These are phyloP conservation scores for Draba incana DNA, from an alignment of 345 rosid genomes.

Conservation along the genomic window DNA sequence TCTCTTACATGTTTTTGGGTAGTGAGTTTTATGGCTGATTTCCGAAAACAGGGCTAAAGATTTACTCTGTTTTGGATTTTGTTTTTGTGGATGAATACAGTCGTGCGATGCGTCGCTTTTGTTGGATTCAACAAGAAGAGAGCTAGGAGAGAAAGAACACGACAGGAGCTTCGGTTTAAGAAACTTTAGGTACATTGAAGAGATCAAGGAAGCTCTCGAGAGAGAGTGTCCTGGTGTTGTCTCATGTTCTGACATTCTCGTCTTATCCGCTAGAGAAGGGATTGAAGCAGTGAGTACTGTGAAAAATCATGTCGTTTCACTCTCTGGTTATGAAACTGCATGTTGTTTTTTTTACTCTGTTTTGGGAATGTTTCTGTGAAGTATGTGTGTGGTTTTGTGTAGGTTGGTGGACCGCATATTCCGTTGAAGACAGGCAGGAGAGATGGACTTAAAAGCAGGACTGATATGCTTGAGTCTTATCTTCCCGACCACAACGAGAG, in stretches of 20 bases:
- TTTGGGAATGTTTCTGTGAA: not conserved
- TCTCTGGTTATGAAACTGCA: not conserved
- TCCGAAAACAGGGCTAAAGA: not conserved
- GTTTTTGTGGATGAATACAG: slow-evolving; percentile 37
- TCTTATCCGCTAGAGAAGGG: slow-evolving; percentile 87
- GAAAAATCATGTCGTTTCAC: not conserved
- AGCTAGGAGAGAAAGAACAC: slow-evolving; percentile 89
- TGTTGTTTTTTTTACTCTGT: slow-evolving; percentile 4
- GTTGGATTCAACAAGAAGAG: slow-evolving; percentile 94
- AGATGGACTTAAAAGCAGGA: slow-evolving; percentile 88
- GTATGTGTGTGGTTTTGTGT: slow-evolving; percentile 10
- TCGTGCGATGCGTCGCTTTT: slow-evolving; percentile 96
- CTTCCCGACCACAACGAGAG: slow-evolving; percentile 97
- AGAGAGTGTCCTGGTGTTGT: slow-evolving; percentile 95
- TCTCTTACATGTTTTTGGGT: no score
- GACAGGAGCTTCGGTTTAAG: slow-evolving; percentile 96
- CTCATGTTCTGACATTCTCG: slow-evolving; percentile 88
- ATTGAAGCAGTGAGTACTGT: slow-evolving; percentile 60
- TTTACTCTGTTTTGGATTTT: slow-evolving; percentile 8
- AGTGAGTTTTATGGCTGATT: no score
- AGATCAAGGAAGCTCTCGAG: slow-evolving; percentile 90
- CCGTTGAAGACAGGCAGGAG: slow-evolving; percentile 92
- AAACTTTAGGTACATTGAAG: slow-evolving; percentile 93
- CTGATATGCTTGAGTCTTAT: slow-evolving; percentile 70
- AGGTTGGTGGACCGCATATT: slow-evolving; percentile 94